Evolutionary conservation across 371 early-diverging fungal species (phyloP).

Genomic region (Blakeslea trispora): DNA sequence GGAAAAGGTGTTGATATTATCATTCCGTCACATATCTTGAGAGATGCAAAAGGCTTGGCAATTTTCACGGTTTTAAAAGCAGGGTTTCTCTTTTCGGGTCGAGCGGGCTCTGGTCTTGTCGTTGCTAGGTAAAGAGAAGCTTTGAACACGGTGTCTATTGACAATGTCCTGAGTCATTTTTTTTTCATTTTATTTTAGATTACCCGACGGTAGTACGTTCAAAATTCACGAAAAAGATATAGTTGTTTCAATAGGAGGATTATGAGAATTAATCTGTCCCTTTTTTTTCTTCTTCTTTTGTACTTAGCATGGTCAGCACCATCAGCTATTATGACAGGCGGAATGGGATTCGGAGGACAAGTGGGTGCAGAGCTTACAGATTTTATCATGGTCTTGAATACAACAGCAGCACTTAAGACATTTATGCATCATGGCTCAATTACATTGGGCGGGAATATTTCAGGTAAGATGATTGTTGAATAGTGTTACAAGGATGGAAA

Average conservation of each 20-base stretch:
- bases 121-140: slow-evolving; percentile 54
- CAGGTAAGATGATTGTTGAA: slow-evolving; percentile 19
- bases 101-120: slow-evolving; percentile 82
- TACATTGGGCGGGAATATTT: slow-evolving; percentile 69
- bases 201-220: slow-evolving; percentile 43
- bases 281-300: too few species aligned
- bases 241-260: too few species aligned
- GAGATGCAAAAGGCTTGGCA: slow-evolving; percentile 80
- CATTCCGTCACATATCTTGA: slow-evolving; percentile 63
- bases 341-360: slow-evolving; percentile 77
- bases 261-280: too few species aligned
- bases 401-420: slow-evolving; percentile 76
- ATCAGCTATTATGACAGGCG: slow-evolving; percentile 59
- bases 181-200: slow-evolving; percentile 17
- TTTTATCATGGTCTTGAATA: slow-evolving; percentile 78
- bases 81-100: slow-evolving; percentile 84
- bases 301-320: slow-evolving; percentile 58
- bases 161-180: neutral
- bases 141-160: neutral
- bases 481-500: neutral
- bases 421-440: slow-evolving; percentile 73
- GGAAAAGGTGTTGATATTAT: slow-evolving; percentile 57
- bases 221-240: too few species aligned
- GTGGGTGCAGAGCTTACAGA: slow-evolving; percentile 78
- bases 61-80: slow-evolving; percentile 86